Evolutionary conservation across 768 basidiomycete species (phyloP).

Genomic region (Tylopilus plumbeoviolaceoides): DNA sequence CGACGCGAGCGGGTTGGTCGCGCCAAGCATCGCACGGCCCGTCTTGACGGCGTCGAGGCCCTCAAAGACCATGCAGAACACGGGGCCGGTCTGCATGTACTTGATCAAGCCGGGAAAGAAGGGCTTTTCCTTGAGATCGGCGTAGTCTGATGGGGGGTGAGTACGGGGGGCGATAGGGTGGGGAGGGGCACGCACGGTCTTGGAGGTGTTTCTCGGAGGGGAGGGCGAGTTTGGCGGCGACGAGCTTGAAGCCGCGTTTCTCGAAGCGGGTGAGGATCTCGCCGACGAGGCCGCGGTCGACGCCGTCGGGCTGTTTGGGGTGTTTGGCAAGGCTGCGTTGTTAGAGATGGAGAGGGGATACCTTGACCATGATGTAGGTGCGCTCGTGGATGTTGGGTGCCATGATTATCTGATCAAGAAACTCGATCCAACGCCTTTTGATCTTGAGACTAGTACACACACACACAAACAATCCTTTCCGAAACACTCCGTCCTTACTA

Average conservation of each 20-base stretch:
- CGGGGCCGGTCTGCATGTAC: conserved; percentile 96
- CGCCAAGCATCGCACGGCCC: conserved; percentile 92
- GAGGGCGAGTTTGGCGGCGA: conserved; percentile 87
- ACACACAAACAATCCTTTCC: conserved; percentile 38
- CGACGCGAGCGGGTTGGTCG: conserved; percentile 93
- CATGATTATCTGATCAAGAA: conserved; percentile 20
- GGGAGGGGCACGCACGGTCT: conserved; percentile 51
- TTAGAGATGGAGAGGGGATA: conserved; percentile 15
- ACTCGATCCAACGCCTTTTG: not conserved
- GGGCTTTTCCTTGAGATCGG: conserved; percentile 86
- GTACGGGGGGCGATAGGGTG: not conserved
- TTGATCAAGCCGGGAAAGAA: conserved; percentile 97
- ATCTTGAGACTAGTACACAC: conserved; percentile 38
- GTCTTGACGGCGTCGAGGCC: conserved; percentile 94
- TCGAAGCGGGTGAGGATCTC: conserved; percentile 96
- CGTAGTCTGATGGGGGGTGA: conserved; percentile 64
- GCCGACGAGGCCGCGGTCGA: conserved; percentile 93
- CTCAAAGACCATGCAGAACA: conserved; percentile 94
- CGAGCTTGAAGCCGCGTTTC: conserved; percentile 96
- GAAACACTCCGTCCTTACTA: conserved; percentile 13
- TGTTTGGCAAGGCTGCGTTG: not conserved
- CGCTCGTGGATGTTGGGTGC: conserved; percentile 53
- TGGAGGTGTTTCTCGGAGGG: conserved; percentile 83
- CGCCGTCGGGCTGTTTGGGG: conserved; percentile 86
- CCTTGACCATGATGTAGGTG: conserved; percentile 99